phyloP scores from a whole-genome alignment of 306 rosid species.

The Pterocarpus macrocarpus region DNA sequence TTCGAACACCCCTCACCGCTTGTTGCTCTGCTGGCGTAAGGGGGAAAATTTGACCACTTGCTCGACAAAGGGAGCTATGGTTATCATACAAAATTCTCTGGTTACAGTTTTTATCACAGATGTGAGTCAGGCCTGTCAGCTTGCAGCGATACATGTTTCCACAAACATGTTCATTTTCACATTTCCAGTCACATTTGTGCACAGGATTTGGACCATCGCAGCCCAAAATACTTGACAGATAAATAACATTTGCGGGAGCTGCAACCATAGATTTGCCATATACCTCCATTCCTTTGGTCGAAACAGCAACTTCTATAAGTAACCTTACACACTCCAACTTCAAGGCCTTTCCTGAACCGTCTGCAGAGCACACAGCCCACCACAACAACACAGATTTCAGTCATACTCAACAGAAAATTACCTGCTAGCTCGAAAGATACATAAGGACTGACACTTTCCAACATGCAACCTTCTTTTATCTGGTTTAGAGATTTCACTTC shows the following conservation, averaged over 20 bases:
- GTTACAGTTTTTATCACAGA: conserved; percentile 97
- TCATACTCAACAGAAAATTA: conserved; percentile 55
- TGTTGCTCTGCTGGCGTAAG: conserved; percentile 77
- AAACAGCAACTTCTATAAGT: conserved; percentile 55
- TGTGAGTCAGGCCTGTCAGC: conserved; percentile 92
- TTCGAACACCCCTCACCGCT: conserved; percentile 83
- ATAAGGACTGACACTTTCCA: conserved; percentile 10
- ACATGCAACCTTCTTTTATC: neutral
- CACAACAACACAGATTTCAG: conserved; percentile 62
- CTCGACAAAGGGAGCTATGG: conserved; percentile 91
- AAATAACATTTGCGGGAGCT: conserved; percentile 86
- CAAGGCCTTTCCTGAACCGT: conserved; percentile 55
- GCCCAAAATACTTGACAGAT: conserved; percentile 91
- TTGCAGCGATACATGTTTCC: conserved; percentile 98
- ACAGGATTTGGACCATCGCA: conserved; percentile 67
- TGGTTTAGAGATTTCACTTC: neutral
- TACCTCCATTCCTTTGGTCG: conserved; percentile 76
- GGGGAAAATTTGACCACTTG: conserved; percentile 79
- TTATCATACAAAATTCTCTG: conserved; percentile 96
- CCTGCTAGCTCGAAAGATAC: conserved; percentile 28
- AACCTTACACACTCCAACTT: conserved; percentile 52
- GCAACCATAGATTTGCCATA: conserved; percentile 78
- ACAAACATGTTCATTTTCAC: conserved; percentile 89
- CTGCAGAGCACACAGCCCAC: conserved; percentile 76
- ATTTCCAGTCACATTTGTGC: conserved; percentile 97